Percentiles rank a stretch among this genome's conserved stretches.
Evolutionary conservation across 1,139 yeast species (phyloP).

Genomic region (Candida sojae): DNA sequence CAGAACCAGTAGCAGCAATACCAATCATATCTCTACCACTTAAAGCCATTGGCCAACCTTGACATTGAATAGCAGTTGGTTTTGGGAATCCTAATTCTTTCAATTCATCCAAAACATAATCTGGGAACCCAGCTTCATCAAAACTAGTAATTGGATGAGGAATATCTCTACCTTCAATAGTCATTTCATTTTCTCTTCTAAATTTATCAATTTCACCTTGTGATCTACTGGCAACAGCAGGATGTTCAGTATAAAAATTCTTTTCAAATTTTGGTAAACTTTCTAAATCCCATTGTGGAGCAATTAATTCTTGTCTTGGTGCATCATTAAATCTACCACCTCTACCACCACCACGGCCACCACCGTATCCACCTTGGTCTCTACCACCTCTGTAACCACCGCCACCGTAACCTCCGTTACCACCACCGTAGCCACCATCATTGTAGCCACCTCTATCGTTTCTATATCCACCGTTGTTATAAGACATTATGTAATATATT

Average conservation of each 20-base stretch:
- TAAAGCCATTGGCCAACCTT: slow-evolving; percentile 99
- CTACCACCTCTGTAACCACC: slow-evolving; percentile 25
- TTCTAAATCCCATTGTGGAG: slow-evolving; percentile 81
- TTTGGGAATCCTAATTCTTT: slow-evolving; percentile 89
- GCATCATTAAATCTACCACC: slow-evolving; percentile 38
- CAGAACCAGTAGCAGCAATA: slow-evolving; percentile 98
- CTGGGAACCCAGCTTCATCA: slow-evolving; percentile 97
- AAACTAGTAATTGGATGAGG: slow-evolving; percentile 93
- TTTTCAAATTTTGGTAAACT: slow-evolving; percentile 88
- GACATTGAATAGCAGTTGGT: slow-evolving; percentile 97
- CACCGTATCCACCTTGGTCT: slow-evolving; percentile 30
- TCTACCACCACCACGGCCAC: slow-evolving; percentile 25
- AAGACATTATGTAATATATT: slow-evolving; percentile 16
- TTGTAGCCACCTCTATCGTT: slow-evolving; percentile 19
- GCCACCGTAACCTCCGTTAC: slow-evolving; percentile 19
- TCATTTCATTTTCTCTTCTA: slow-evolving; percentile 86
- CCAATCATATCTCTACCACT: slow-evolving; percentile 99
- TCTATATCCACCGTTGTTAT: slow-evolving; percentile 19
- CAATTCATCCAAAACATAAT: slow-evolving; percentile 85
- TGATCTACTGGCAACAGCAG: slow-evolving; percentile 71
- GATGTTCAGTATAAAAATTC: slow-evolving; percentile 89
- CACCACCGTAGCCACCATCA: slow-evolving; percentile 22
- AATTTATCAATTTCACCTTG: slow-evolving; percentile 71
- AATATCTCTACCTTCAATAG: slow-evolving; percentile 75
- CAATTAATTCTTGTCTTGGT: slow-evolving; percentile 45